phyloP scores from a whole-genome alignment of 1,284 basidiomycete species.

The Fistulinella staudtii region DNA sequence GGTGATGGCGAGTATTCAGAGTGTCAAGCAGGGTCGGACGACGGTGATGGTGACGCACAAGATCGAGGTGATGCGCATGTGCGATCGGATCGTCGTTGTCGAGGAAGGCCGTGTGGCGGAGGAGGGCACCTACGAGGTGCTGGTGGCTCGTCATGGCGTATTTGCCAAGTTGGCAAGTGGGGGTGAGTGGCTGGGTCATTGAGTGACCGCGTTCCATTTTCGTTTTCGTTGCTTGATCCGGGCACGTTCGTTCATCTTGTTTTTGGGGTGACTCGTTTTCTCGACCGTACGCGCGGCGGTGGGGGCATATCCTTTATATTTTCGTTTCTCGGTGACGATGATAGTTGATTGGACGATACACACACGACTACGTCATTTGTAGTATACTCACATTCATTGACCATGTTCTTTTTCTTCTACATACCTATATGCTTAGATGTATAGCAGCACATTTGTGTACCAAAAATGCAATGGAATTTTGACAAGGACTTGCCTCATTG shows the following conservation, averaged over 20 bases:
- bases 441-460: too few species aligned
- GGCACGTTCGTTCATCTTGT: not conserved
- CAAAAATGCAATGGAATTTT: too few species aligned
- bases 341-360: too few species aligned
- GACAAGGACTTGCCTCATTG: too few species aligned
- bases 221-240: not conserved
- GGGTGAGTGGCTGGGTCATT: slow-evolving; percentile 74
- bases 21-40: slow-evolving; percentile 66
- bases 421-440: too few species aligned
- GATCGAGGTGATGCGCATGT: slow-evolving; percentile 85
- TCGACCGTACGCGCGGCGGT: too few species aligned
- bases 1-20: slow-evolving; percentile 74
- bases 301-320: too few species aligned
- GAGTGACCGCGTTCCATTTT: not conserved
- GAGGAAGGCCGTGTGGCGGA: slow-evolving; percentile 76
- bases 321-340: too few species aligned
- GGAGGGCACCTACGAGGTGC: slow-evolving; percentile 71
- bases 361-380: too few species aligned
- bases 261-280: too few species aligned
- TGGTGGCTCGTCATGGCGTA: slow-evolving; percentile 65
- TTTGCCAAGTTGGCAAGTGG: slow-evolving; percentile 82
- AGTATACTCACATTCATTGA: too few species aligned
- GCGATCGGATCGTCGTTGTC: slow-evolving; percentile 85
- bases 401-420: too few species aligned
- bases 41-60: slow-evolving; percentile 95